These are phyloP conservation scores for Fagus crenata DNA, from an alignment of 306 rosid genomes.

Conservation along the genomic window DNA sequence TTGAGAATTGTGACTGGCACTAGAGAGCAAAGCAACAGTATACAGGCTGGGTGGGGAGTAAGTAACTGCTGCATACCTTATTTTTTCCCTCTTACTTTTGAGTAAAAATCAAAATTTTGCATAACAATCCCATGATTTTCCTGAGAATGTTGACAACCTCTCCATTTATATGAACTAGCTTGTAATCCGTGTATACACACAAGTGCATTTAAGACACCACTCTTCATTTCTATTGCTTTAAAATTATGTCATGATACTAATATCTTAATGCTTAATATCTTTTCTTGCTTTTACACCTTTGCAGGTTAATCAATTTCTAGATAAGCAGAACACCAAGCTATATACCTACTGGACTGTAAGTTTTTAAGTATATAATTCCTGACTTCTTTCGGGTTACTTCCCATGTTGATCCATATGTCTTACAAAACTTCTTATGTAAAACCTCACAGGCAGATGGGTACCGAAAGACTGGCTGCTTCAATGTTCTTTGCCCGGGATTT, in stretches of 20 bases:
- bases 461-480: constrained; percentile 32
- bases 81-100: no score
- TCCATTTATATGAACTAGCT: no score
- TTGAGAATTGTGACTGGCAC: constrained; percentile 13
- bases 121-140: no score
- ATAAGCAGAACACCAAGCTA: constrained; percentile 7
- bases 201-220: no score
- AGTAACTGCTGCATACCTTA: neutral
- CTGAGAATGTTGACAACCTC: no score
- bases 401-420: neutral
- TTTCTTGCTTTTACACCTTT: neutral
- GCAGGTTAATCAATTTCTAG: constrained; percentile 16
- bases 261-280: neutral
- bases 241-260: neutral
- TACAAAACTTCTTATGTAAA: neutral
- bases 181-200: no score
- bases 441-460: constrained; percentile 27
- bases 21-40: constrained; percentile 3
- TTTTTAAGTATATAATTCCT: neutral
- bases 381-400: neutral
- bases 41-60: constrained; percentile 32
- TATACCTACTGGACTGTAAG: constrained; percentile 34
- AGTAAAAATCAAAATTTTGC: no score
- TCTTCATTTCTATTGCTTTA: no score
- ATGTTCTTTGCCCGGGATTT: constrained; percentile 33